These are phyloP conservation scores for Sisymbrium altissimum DNA, from an alignment of 345 rosid species.

Conservation along the genomic window DNA sequence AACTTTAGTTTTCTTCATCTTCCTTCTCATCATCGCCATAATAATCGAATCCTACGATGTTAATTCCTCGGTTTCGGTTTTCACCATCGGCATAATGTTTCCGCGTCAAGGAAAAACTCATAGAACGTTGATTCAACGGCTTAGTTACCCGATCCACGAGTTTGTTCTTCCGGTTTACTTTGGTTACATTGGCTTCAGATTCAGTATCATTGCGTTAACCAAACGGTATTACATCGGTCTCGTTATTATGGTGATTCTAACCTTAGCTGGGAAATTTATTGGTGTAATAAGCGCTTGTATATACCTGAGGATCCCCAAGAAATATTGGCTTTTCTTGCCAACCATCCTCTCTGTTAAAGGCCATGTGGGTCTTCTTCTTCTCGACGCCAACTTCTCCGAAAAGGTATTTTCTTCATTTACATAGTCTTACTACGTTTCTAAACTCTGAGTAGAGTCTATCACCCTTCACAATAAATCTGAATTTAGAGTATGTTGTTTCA, in stretches of 20 bases:
- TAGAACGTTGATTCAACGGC: constrained; percentile 62
- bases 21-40: constrained; percentile 39
- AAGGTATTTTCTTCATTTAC: constrained; percentile 17
- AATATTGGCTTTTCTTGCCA: constrained; percentile 49
- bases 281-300: constrained; percentile 60
- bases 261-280: constrained; percentile 46
- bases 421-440: background rate
- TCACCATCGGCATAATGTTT: constrained; percentile 65
- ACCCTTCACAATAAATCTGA: background rate
- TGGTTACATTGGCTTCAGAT: constrained; percentile 76
- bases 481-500: background rate
- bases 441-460: background rate
- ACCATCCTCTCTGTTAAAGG: constrained; percentile 74
- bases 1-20: constrained; percentile 44
- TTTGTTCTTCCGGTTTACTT: constrained; percentile 80
- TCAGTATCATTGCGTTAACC: constrained; percentile 31
- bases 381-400: constrained; percentile 4
- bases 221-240: constrained; percentile 25
- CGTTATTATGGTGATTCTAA: constrained; percentile 37
- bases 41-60: constrained; percentile 42
- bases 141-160: constrained; percentile 61
- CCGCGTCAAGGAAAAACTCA: constrained; percentile 81
- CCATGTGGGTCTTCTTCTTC: constrained; percentile 58
- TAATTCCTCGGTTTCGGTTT: constrained; percentile 47
- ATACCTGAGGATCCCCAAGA: constrained; percentile 52